A percentile compares a stretch with the other conserved stretches of the same genome.
phyloP scores from a whole-genome alignment of 2,329 filamentous ascomycete genomes.

The Arthrinium puccinioides region DNA sequence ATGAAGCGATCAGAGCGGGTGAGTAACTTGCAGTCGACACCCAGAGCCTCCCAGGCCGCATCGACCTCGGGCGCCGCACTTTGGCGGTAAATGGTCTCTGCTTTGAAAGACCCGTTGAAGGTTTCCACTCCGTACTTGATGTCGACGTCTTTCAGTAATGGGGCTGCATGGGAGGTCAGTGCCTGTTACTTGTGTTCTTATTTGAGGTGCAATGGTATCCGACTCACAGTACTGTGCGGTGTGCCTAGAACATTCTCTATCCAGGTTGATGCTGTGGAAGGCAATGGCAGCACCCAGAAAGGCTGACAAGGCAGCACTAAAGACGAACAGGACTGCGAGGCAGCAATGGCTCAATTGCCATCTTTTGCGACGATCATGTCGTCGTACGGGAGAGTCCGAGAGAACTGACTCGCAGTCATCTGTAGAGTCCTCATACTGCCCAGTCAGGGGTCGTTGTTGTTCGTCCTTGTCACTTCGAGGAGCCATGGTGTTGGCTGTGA shows the following conservation, averaged over 20 bases:
- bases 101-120: conserved; percentile 51
- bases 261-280: conserved; percentile 1
- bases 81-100: conserved; percentile 45
- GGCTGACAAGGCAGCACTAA: not conserved
- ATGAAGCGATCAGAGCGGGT: not conserved
- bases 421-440: not conserved
- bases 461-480: not conserved
- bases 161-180: conserved; percentile 8
- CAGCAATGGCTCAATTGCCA: not conserved
- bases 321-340: not conserved
- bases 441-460: not conserved
- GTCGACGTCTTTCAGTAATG: conserved; percentile 27
- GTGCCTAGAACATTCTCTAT: conserved; percentile 1
- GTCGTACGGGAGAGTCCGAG: not conserved
- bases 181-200: not conserved
- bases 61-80: conserved; percentile 45
- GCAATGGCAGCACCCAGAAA: conserved; percentile 1
- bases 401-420: not conserved
- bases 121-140: conserved; percentile 29
- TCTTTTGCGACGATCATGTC: not conserved
- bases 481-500: not conserved
- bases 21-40: conserved; percentile 2
- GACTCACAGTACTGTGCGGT: conserved; percentile 5
- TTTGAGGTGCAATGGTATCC: not conserved
- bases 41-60: conserved; percentile 39